A percentile compares a stretch with the other conserved stretches of the same genome.
Conservation (phyloP, 306 rosid genomes). For the Echinosophora koreensis region DNA sequence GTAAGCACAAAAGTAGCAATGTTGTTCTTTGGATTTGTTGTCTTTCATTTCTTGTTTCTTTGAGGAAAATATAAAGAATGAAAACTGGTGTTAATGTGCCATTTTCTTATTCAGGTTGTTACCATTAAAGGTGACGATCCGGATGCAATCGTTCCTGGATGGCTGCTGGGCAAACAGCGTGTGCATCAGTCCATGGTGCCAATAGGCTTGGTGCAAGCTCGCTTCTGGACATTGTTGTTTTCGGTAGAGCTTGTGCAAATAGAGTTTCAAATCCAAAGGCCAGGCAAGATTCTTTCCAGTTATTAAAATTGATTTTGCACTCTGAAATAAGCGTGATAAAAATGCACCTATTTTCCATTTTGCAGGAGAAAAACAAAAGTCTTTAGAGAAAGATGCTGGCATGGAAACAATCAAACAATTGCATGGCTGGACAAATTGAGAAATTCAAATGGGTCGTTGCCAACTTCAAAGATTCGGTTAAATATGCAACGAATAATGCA, state of each 20-base stretch:
- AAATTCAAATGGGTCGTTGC: conserved; percentile 72
- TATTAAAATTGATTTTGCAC: not conserved
- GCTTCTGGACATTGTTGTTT: conserved; percentile 91
- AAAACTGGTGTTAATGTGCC: too few species aligned
- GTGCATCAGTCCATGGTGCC: conserved; percentile 96
- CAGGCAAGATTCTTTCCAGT: conserved; percentile 59
- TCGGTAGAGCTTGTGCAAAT: conserved; percentile 95
- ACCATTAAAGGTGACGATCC: conserved; percentile 76
- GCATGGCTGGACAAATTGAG: conserved; percentile 83
- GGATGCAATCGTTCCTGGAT: conserved; percentile 79
- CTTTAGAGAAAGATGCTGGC: conserved; percentile 85
- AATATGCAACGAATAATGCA: conserved; percentile 84
- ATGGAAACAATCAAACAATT: conserved; percentile 71
- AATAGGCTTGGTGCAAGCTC: conserved; percentile 97
- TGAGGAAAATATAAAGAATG: too few species aligned
- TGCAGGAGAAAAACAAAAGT: conserved; percentile 85
- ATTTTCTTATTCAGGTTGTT: conserved; percentile 63
- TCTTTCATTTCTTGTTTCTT: too few species aligned
- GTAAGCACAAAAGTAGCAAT: too few species aligned
- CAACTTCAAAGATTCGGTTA: conserved; percentile 68
- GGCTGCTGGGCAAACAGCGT: conserved; percentile 97
- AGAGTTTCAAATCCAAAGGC: conserved; percentile 80
- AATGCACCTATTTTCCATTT: conserved; percentile 35
- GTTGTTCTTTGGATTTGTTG: too few species aligned
- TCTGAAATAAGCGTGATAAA: conserved; percentile 1